These are phyloP conservation scores for Chalciporus sp. DNA, from an alignment of 1,284 basidiomycete species.

Conservation along the genomic window DNA sequence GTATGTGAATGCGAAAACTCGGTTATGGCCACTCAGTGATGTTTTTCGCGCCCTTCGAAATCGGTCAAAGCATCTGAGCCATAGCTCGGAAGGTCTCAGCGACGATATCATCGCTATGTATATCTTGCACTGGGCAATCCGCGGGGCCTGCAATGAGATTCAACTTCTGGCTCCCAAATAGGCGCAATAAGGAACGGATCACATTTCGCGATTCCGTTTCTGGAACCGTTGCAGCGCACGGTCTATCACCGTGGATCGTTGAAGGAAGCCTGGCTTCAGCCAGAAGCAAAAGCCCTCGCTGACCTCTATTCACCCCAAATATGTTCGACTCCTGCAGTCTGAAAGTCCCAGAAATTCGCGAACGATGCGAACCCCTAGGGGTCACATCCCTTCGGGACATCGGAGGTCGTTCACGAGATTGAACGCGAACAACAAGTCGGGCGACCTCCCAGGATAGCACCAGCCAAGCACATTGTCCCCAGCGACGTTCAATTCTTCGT, in stretches of 20 bases:
- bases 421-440: slow-evolving; percentile 44
- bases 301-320: slow-evolving; percentile 35
- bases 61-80: slow-evolving; percentile 44
- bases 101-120: slow-evolving; percentile 31
- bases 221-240: slow-evolving; percentile 30
- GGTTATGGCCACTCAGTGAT: slow-evolving; percentile 51
- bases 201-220: slow-evolving; percentile 34
- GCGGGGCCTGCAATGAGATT: slow-evolving; percentile 48
- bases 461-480: slow-evolving; percentile 22
- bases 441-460: slow-evolving; percentile 27
- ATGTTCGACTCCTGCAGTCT: neutral
- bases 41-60: slow-evolving; percentile 53
- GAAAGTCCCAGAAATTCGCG: slow-evolving; percentile 26
- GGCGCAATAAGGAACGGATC: slow-evolving; percentile 51
- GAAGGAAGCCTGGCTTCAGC: slow-evolving; percentile 37
- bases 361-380: slow-evolving; percentile 34
- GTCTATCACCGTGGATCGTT: slow-evolving; percentile 18
- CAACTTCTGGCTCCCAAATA: slow-evolving; percentile 43
- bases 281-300: slow-evolving; percentile 42
- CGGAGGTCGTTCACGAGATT: slow-evolving; percentile 45
- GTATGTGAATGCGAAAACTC: slow-evolving; percentile 54
- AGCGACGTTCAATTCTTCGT: slow-evolving; percentile 30
- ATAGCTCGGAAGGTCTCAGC: slow-evolving; percentile 10
- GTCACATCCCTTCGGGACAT: slow-evolving; percentile 16
- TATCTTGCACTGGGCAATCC: slow-evolving; percentile 49